phyloP scores from a whole-genome alignment of 495 filamentous ascomycete genomes.

The Aspergillus coremiiformis region DNA sequence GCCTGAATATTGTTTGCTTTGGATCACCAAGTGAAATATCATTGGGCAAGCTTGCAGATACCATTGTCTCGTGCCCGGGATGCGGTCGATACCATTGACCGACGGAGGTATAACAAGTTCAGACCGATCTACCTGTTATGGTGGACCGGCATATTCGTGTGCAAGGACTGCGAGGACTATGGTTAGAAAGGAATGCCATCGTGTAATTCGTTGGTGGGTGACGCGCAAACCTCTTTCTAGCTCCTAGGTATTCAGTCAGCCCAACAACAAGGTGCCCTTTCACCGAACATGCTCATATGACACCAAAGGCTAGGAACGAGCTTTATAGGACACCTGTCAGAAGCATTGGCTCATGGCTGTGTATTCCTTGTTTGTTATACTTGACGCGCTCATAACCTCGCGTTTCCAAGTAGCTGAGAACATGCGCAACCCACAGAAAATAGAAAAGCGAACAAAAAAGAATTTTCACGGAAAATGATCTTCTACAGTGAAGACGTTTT shows the following conservation, averaged over 20 bases:
- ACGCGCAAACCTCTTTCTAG: neutral
- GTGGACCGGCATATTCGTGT: neutral
- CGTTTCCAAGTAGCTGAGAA: neutral
- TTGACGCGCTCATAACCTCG: neutral
- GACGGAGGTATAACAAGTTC: neutral
- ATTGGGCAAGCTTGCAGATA: neutral
- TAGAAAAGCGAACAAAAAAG: neutral
- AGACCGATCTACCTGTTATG: neutral
- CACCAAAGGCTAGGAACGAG: neutral
- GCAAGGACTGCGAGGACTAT: too few species aligned
- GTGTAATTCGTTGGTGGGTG: neutral
- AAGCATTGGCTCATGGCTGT: neutral
- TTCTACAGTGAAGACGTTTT: neutral
- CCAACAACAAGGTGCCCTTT: neutral
- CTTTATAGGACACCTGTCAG: neutral
- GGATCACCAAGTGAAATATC: neutral
- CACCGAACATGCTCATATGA: neutral
- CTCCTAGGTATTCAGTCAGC: neutral
- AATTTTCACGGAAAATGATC: neutral
- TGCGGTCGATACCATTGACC: neutral
- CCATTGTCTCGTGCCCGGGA: neutral
- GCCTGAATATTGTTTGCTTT: neutral
- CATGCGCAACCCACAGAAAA: neutral
- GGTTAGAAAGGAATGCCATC: neutral
- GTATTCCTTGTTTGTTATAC: neutral